Base-by-base conservation (phyloP, 441 rosid genomes). In the Adansonia gregorii region DNA sequence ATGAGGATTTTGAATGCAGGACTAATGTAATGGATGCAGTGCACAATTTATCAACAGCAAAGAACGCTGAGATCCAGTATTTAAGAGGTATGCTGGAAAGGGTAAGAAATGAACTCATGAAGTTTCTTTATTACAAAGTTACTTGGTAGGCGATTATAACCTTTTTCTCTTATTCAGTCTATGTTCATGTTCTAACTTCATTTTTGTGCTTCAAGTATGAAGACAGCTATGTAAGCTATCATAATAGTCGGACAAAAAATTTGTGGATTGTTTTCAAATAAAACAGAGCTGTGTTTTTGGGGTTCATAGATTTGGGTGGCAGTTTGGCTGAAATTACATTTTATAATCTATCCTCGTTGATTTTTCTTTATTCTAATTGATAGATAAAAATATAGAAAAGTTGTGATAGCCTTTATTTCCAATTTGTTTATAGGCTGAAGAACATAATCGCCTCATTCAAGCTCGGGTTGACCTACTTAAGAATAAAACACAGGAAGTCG, bases 1-100 rank as follows among this genome's bases (percentile, higher is more conserved):
- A 22, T 76, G 55, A 24, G 79, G 70, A 73, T 78, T 71, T 82
- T 24, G 15, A 79, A 73, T 84, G 78, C 86, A 93, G 98, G 89
- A 89, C 87, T 67, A 89, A 89, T 77, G 72, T 93, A 74, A 79
- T 78, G 85, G 97, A 91, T 65, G 81, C 88, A 46, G 85, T 87
- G 65, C 72, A 58, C 31, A 78, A 83, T 86, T 45, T 93, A 61
- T 83, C 91, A 68, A 72, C 78, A 19, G 84, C 81, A 3, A 93
- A 91, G 90, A 83, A 86, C 82, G 80, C 78, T 8, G 93, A 92
- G 85, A 87, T 92, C 79, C 83, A 78, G 82, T 73, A 65, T 72
- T 82, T 94, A 87, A 86, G 61, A 78, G 77, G 75, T 74, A 75
- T 79, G 77, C 85, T 90, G 79, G 87, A 84, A 74, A 86, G 72